Base-by-base conservation (phyloP, 2,329 filamentous ascomycete genomes). In the Xylaria hypoxylon region DNA sequence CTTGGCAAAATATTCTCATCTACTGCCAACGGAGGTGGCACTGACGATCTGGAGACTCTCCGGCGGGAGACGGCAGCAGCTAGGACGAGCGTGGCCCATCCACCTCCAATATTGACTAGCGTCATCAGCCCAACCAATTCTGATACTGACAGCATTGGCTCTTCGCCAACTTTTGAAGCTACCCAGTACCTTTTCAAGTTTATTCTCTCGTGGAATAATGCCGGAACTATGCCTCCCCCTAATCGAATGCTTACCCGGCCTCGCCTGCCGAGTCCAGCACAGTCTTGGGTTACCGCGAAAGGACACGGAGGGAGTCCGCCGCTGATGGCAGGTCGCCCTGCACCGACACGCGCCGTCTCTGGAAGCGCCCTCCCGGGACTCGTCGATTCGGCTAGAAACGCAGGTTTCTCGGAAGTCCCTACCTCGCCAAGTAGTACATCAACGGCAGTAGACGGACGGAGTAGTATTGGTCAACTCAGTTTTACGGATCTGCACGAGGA, bases 131-230 rank as follows among this genome's bases (percentile, higher is more conserved):
- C 78, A 0, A 74, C 83, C 1, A 77, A 81, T 13, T 83, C 83
- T 2, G 85, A 87, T 59, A 79, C 79, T 15, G 86, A 85, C 31
- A 87, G 86, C 17, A 81, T 82, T n/a, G 83, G 83, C 15, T 88
- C 86, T 8, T 82, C 85, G 1, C 86, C 87, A 0, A 79, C 85
- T 5, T 86, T 80, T 65, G 84, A 87, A 70, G 80, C 86, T 75
- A 80, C 85, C 76, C 82, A 84, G 69, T 93, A 87, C 73, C 84
- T 88, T 66, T 94, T 94, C 82, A 92, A 90, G 68, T 94, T 94
- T 74, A 88, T 90, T 10, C 84, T 94, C 2, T 89, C 91, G 66
- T 90, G 87, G 84, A 84, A 89, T 45, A 80, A 84, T 55, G 75
- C 79, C 5, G 86, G 86, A 26, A 78, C 83, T 22, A 83, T 86